Conservation (phyloP, 2,329 filamentous ascomycete species). For the Beauveria medogensis region DNA sequence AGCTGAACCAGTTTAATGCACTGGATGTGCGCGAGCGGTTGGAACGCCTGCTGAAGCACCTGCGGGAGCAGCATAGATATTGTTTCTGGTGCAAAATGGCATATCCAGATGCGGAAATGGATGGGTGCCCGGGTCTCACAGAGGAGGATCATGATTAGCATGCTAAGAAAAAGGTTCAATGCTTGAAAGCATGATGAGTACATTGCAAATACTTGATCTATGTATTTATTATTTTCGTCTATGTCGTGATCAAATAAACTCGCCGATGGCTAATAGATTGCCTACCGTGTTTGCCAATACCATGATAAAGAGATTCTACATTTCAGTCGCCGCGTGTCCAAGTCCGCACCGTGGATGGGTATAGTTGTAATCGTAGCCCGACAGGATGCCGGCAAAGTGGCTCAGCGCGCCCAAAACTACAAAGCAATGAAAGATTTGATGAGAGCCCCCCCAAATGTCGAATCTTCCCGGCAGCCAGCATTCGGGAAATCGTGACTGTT, state of each 20-base stretch:
- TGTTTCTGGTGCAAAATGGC: constrained; percentile 94
- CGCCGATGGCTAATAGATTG: background rate
- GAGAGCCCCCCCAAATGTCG: constrained; percentile 36
- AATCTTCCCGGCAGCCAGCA: constrained; percentile 32
- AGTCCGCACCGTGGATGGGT: constrained; percentile 10
- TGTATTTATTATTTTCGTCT: background rate
- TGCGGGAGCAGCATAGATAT: constrained; percentile 67
- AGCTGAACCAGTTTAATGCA: constrained; percentile 72
- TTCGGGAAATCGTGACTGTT: constrained; percentile 35
- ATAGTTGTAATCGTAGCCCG: constrained; percentile 18
- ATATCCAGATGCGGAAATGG: constrained; percentile 68
- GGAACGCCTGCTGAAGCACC: constrained; percentile 54
- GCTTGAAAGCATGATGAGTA: background rate
- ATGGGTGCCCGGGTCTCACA: constrained; percentile 78
- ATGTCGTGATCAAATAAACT: background rate
- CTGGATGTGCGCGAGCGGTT: constrained; percentile 61
- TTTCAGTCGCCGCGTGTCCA: background rate
- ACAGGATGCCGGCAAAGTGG: constrained; percentile 14
- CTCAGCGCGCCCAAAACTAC: constrained; percentile 29
- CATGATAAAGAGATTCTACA: background rate
- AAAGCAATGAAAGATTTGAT: constrained; percentile 38
- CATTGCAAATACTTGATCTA: background rate
- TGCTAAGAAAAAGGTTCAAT: background rate
- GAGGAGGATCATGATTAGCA: constrained; percentile 69
- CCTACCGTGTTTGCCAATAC: background rate